Evolutionary conservation across 768 basidiomycete genomes (phyloP), one percentile per base, ranked within the genome.

Genomic region (Chalciporus sphaerocephalus): DNA sequence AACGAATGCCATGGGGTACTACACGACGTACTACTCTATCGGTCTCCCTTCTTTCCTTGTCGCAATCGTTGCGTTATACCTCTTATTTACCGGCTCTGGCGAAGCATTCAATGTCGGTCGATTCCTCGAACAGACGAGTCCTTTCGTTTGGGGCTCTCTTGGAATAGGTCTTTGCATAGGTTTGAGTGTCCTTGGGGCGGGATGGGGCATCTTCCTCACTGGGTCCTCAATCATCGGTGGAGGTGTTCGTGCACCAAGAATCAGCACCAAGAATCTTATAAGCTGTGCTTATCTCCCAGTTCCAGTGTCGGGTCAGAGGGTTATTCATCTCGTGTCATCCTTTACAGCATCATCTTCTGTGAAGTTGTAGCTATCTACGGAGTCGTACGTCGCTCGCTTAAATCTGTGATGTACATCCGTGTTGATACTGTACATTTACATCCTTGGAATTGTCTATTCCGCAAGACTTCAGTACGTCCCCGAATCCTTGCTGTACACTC

Each of bases 351-450:
- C 73, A 97, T 99, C 60, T 97, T 98, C 76, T 97, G 95, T 67
- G 95, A 98, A 73, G 96, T 97, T 60, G 94, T 99, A 22, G 96
- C 95, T 47, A 98, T 99, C 61, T 98, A 98, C 70, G 96, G 89
- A 46, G 90, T 92, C 42, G 91, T 93, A 68, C 48, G 87, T 75
- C 15, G 5, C 37, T 9, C 10, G 9, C 37, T 22, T 10, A 11
- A 10, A 11, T 21, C 22, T 12, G 4, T 28, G 21, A 4, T 8
- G 1, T 28, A 34, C 6, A 3, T 5, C 2, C 11, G 45, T 48
- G 30, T 39, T 46, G 24, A 11, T 16, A 43, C 35, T 13, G 24
- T 41, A 0, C 7, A 13, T 20, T 15, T 4, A 91, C 89, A 96
- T 96, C 57, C 94, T 94, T 58, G 90, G 92, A 21, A 99, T 98